phyloP scores from a whole-genome alignment of 2,329 filamentous ascomycete species.

The Pseudopyricularia cyperi region DNA sequence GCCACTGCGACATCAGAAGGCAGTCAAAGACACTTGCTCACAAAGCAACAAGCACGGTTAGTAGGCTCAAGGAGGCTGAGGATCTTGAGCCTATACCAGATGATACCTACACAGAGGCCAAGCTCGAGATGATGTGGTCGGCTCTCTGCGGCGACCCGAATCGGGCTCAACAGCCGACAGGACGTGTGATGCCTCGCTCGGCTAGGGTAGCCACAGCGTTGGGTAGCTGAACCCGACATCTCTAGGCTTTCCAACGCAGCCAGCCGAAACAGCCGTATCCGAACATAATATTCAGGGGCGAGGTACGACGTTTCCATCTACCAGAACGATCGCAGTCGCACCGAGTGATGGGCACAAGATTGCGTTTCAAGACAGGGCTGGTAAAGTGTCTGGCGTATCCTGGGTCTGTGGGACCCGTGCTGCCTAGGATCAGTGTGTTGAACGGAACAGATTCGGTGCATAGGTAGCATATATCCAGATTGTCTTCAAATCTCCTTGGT shows the following conservation, averaged over 20 bases:
- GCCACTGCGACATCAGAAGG: not conserved
- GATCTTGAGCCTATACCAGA: too few relatives aligned
- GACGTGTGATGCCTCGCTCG: not conserved
- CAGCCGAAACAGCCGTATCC: not conserved
- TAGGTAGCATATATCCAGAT: too few relatives aligned
- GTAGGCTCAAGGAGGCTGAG: not conserved
- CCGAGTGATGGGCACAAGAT: not conserved
- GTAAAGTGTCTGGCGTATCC: conserved; percentile 1
- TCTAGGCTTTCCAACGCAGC: not conserved
- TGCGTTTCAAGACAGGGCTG: conserved; percentile 2
- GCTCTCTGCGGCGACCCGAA: not conserved
- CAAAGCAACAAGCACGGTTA: not conserved
- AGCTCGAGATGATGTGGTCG: not conserved
- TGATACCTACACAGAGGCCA: not conserved
- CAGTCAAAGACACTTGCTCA: not conserved
- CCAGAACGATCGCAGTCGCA: not conserved
- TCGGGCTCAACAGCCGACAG: not conserved
- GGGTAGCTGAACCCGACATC: not conserved
- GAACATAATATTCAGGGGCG: not conserved
- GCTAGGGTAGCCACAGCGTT: not conserved
- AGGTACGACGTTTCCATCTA: not conserved
- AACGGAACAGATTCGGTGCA: not conserved
- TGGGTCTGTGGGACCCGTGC: conserved; percentile 2
- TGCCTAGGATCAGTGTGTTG: not conserved
- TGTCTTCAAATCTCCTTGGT: too few relatives aligned